These are phyloP conservation scores for Diplodia mutila DNA, from an alignment of 2,329 filamentous ascomycete genomes.

Conservation along the genomic window DNA sequence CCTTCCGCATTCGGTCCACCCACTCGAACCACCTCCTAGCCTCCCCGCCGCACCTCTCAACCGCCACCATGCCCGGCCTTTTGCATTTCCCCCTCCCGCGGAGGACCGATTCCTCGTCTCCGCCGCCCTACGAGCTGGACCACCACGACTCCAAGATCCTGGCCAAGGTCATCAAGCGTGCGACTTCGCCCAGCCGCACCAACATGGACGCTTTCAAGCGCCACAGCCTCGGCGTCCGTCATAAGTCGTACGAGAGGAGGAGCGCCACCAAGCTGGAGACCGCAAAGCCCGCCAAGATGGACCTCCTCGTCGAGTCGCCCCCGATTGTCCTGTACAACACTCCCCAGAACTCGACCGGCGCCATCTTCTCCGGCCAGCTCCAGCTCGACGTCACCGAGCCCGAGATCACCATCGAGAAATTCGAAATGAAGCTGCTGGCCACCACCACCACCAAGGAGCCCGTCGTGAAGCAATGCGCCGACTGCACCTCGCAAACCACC, in stretches of 20 bases:
- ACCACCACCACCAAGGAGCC: constrained; percentile 79
- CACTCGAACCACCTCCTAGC: neutral
- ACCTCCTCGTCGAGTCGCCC: constrained; percentile 77
- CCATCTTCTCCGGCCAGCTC: constrained; percentile 82
- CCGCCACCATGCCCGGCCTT: constrained; percentile 21
- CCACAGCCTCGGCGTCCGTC: constrained; percentile 36
- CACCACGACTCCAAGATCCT: constrained; percentile 18
- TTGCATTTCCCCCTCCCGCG: constrained; percentile 26
- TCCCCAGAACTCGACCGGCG: constrained; percentile 75
- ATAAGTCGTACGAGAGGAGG: constrained; percentile 38
- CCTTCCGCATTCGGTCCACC: constrained; percentile 17
- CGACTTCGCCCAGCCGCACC: constrained; percentile 24
- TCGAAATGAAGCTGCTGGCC: constrained; percentile 73
- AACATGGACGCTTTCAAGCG: constrained; percentile 46
- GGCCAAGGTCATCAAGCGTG: constrained; percentile 26
- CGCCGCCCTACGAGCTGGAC: constrained; percentile 22
- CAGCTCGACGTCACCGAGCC: constrained; percentile 70
- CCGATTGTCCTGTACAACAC: constrained; percentile 83
- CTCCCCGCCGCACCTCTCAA: neutral
- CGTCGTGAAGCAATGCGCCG: constrained; percentile 75
- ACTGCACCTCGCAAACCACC: constrained; percentile 72
- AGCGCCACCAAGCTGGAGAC: constrained; percentile 41
- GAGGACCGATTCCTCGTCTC: constrained; percentile 17
- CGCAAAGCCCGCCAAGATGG: constrained; percentile 55
- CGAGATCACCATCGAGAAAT: constrained; percentile 68